Conservation (phyloP, 2,329 filamentous ascomycete genomes). For the Aspergillus viridinutans region DNA sequence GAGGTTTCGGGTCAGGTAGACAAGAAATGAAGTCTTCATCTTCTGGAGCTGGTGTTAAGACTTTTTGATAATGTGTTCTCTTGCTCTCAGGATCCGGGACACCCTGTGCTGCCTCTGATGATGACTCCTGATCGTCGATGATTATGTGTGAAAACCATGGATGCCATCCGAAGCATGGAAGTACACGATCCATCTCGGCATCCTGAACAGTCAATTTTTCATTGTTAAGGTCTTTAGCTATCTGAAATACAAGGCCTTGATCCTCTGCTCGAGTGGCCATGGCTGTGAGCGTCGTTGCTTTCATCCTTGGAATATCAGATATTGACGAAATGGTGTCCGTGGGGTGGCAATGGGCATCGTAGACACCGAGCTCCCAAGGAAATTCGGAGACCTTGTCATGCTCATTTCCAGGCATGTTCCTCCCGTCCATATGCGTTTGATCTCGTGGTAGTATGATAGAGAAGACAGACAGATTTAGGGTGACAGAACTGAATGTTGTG, state of each 20-base stretch:
- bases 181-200: slow-evolving; percentile 40
- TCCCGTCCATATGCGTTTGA: neutral
- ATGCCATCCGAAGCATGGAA: slow-evolving; percentile 65
- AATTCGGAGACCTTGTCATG: slow-evolving; percentile 35
- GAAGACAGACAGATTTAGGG: neutral
- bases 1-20: slow-evolving; percentile 52
- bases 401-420: slow-evolving; percentile 1
- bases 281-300: slow-evolving; percentile 54
- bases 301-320: slow-evolving; percentile 53
- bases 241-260: slow-evolving; percentile 54
- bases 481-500: neutral
- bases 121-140: slow-evolving; percentile 38
- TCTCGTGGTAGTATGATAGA: neutral
- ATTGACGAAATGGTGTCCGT: slow-evolving; percentile 60
- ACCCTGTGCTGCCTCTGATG: slow-evolving; percentile 15
- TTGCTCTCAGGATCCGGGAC: slow-evolving; percentile 24
- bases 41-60: slow-evolving; percentile 46
- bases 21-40: slow-evolving; percentile 48
- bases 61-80: slow-evolving; percentile 50
- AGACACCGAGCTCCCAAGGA: slow-evolving; percentile 61
- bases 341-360: slow-evolving; percentile 64
- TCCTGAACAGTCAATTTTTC: slow-evolving; percentile 21
- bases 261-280: slow-evolving; percentile 62
- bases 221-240: slow-evolving; percentile 40
- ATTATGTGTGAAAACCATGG: slow-evolving; percentile 65